A percentile compares a stretch with the other conserved stretches of the same genome.
These are phyloP conservation scores for Oidiodendron maius DNA, from an alignment of 495 filamentous ascomycete species.

Conservation along the genomic window DNA sequence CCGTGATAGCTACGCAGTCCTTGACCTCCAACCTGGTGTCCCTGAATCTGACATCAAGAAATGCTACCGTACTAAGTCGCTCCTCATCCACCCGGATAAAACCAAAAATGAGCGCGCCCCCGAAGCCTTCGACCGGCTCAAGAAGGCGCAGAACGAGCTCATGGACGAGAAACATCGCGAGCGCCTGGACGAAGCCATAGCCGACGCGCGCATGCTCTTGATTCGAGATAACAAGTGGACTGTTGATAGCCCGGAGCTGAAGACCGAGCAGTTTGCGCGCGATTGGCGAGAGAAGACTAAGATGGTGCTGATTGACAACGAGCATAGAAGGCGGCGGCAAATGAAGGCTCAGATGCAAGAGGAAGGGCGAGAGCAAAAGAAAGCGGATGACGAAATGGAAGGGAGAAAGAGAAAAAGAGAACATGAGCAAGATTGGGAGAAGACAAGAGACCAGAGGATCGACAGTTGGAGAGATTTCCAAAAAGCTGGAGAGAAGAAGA, in stretches of 20 bases:
- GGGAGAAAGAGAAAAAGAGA: conserved; percentile 88
- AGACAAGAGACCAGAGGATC: conserved; percentile 84
- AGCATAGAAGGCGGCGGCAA: conserved; percentile 76
- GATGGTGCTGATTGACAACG: conserved; percentile 87
- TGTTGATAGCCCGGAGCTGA: conserved; percentile 78
- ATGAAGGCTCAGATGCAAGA: conserved; percentile 93
- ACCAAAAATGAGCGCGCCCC: conserved; percentile 86
- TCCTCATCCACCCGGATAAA: conserved; percentile 98
- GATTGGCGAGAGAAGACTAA: conserved; percentile 92
- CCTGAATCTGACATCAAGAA: conserved; percentile 94
- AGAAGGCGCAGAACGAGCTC: conserved; percentile 85
- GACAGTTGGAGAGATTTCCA: conserved; percentile 92
- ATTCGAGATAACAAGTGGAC: conserved; percentile 94
- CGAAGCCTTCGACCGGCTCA: conserved; percentile 93
- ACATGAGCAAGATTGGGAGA: conserved; percentile 89
- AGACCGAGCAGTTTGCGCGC: conserved; percentile 69
- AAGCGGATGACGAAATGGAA: conserved; percentile 81
- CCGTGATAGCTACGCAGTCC: conserved; percentile 72
- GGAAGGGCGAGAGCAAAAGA: conserved; percentile 85
- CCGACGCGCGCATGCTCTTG: conserved; percentile 87
- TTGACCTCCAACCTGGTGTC: conserved; percentile 92
- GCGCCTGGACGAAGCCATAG: conserved; percentile 87
- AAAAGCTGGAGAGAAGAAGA: conserved; percentile 65
- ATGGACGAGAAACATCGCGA: conserved; percentile 90
- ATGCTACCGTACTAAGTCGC: conserved; percentile 89